Evolutionary conservation across 192 early-diverging fungal species (phyloP).

Genomic region (Linnemannia schmuckeri): DNA sequence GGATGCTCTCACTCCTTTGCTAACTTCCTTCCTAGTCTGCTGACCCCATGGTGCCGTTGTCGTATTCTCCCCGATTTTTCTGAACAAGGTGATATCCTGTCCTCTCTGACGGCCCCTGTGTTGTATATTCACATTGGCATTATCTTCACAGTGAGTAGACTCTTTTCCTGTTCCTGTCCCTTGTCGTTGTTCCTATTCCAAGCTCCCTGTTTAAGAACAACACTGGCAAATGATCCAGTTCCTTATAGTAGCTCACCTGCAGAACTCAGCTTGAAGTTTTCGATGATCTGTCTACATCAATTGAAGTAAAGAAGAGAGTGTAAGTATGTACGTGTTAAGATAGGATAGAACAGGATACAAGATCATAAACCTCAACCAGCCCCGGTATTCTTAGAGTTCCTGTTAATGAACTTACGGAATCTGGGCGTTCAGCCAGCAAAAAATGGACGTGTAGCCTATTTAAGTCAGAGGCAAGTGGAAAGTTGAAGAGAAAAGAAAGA

Average conservation of each 20-base stretch:
- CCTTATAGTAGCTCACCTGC: conserved; percentile 32
- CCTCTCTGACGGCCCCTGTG: background rate
- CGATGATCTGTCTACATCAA: conserved; percentile 58
- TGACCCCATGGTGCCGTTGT: background rate
- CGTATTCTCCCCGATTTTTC: background rate
- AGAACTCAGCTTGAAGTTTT: conserved; percentile 65
- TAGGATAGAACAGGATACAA: background rate
- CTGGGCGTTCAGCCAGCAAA: conserved; percentile 82
- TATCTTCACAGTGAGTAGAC: background rate
- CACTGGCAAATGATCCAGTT: background rate
- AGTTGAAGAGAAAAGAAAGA: background rate
- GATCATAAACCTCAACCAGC: conserved; percentile 2
- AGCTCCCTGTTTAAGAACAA: background rate
- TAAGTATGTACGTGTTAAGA: background rate
- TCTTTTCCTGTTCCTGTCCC: background rate
- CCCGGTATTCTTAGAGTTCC: background rate
- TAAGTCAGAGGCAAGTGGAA: background rate
- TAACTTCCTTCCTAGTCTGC: background rate
- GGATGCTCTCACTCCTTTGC: background rate
- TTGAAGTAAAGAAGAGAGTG: background rate
- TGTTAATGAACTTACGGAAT: conserved; percentile 69
- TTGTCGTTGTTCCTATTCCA: background rate
- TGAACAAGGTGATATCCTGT: background rate
- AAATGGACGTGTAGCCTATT: conserved; percentile 70
- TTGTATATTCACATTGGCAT: background rate